Base-by-base conservation (phyloP, 768 basidiomycete genomes). In the Tricholoma bakamatsutake region DNA sequence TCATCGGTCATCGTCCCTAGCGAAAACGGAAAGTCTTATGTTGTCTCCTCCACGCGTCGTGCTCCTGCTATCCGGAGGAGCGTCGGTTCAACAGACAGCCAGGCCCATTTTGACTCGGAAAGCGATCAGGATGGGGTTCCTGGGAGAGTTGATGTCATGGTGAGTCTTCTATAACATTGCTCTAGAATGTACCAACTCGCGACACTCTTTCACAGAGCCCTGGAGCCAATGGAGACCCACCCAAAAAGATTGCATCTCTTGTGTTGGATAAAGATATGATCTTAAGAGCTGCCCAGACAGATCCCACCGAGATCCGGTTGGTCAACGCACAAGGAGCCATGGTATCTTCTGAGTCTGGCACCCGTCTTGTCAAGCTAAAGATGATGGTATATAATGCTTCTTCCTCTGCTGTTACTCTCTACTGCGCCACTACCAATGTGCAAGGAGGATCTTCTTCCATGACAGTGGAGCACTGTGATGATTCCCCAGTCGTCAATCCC, bases 101-200 rank as follows among this genome's bases (percentile, higher is more conserved):
- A 50, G 13, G 49, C 52, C 33, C 17, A 48, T 17, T 10, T 48
- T 48, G 7, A 48, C 7, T 48, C 24, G 34, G 33, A 33, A 37
- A 37, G 27, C 27, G 53, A 54, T 15, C 2, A 35, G 28, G 55
- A 52, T 9, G 68, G 69, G 2, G 73, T 69, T 7, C 64, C 71
- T 7, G 82, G 84, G 4, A 69, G 55, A 3, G 67, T 84, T 47
- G 73, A 79, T 58, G 76, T 85, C 57, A 67, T 80, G 71, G 83
- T 76, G 57, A 51, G 76, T 70, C 11, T 47, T 35, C 30, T 3
- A 28, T 24, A 6, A 13, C 28, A 54, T 31, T 31, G 31, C 12
- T 53, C 13, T 18, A 42, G 24, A 9, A 42, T 13, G 1, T 10
- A n/a, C 7, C n/a, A 12, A 52, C 7, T 52, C 6, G 18, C n/a